Base-by-base conservation (phyloP, 1,139 yeast species). In the Taphrina flavorubra region DNA sequence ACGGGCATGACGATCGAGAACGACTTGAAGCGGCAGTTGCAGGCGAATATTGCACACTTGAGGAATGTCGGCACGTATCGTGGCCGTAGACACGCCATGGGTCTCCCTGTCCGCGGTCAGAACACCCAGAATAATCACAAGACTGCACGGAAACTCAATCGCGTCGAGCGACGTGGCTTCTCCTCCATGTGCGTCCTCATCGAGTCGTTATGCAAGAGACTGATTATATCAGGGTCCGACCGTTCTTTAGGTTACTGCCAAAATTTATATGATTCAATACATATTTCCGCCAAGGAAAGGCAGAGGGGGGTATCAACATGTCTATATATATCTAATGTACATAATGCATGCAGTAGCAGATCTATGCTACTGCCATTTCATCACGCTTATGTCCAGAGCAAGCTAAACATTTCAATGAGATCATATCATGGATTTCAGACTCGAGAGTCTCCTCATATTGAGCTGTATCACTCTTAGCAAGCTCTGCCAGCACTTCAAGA, bases 81-180 rank as follows among this genome's bases (percentile, higher is more conserved):
- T 70, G 99, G 99, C 80, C 80, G 87, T 75, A 87, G 99, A 80
- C 99, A 94, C 78, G 89, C 92, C 66, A 82, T 86, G 80, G 92
- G 95, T 78, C 47, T 68, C 11, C 68, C 71, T 25, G 98, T 92
- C 51, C 87, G 89, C 77, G 99, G 99, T 75, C 99, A 94, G 82
- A 85, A 88, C 72, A 94, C 99, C 20, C 87, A 91, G 81, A 90
- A 89, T 72, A 94, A 94, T 77, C 96, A 96, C 40, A 83, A 84
- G 76, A 94, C 97, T 36, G 99, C 99, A 46, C 87, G 87, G 80
- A 88, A 86, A 79, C 84, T 92, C 79, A 94, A 94, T 80, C 87
- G 84, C 75, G 79, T 89, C 70, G 89, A 90, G 36, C 51, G 72
- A 40, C 65, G 72, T 8, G 61, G 57, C 7, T 70, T 55, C 20